phyloP scores from a whole-genome alignment of 192 early-diverging fungal genomes.

The Podila minutissima region DNA sequence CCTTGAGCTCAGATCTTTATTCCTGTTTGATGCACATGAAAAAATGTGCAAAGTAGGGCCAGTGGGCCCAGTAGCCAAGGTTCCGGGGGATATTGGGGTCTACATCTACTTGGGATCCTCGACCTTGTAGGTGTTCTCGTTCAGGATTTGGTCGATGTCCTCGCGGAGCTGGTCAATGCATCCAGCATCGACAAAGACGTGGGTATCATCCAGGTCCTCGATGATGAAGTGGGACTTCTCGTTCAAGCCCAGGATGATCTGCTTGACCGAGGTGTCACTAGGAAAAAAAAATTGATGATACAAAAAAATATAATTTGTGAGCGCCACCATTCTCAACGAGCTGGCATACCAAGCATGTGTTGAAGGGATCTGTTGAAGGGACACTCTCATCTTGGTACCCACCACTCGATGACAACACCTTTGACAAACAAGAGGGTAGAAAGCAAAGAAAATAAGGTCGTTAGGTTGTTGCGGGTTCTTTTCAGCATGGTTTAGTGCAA shows the following conservation, averaged over 20 bases:
- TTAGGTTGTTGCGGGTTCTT: too few relatives aligned
- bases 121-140: constrained; percentile 78
- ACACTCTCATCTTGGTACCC: neutral
- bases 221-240: constrained; percentile 77
- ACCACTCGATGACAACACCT: constrained; percentile 48
- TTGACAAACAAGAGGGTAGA: neutral
- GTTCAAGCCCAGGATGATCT: constrained; percentile 78
- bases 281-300: constrained; percentile 1
- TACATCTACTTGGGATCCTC: constrained; percentile 23
- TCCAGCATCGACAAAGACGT: constrained; percentile 77
- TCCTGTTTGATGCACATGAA: too few relatives aligned
- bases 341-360: neutral
- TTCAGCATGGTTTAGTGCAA: too few relatives aligned
- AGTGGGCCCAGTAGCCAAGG: neutral
- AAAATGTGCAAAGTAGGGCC: too few relatives aligned
- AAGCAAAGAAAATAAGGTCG: neutral
- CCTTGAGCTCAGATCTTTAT: too few relatives aligned
- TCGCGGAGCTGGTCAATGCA: constrained; percentile 66
- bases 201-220: constrained; percentile 84
- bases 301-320: constrained; percentile 10
- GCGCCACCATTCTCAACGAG: neutral
- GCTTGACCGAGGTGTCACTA: constrained; percentile 82
- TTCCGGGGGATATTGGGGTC: neutral
- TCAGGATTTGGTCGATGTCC: constrained; percentile 76
- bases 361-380: neutral